Conservation (phyloP, 2,329 filamentous ascomycete species). For the Botrytis cinerea region DNA sequence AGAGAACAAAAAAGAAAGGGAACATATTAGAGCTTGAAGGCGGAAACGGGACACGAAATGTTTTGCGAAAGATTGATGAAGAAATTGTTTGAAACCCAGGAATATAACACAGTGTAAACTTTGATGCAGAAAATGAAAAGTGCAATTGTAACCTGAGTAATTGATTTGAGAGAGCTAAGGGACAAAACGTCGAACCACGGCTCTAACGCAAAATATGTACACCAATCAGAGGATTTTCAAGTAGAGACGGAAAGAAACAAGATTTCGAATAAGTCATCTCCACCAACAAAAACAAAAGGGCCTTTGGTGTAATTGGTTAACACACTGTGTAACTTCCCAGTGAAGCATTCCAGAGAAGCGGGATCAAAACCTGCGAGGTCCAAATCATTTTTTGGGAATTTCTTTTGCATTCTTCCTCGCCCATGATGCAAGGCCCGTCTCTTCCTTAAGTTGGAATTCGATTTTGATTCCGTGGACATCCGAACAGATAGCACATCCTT, state of each 20-base stretch:
- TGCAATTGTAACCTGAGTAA: background rate
- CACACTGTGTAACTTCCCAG: background rate
- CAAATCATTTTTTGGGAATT: background rate
- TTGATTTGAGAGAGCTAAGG: background rate
- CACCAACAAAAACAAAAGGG: conserved; percentile 5
- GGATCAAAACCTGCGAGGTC: background rate
- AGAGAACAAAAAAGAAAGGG: background rate
- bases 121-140: background rate
- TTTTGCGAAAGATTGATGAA: background rate
- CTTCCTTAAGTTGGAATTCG: background rate
- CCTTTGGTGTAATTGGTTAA: conserved; percentile 3
- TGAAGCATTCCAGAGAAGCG: background rate
- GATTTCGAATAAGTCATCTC: background rate
- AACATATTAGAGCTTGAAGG: background rate
- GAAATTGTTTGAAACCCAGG: background rate
- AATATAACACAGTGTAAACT: background rate
- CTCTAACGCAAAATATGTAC: background rate
- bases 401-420: background rate
- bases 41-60: background rate
- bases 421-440: background rate
- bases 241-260: background rate
- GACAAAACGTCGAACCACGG: background rate
- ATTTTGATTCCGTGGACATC: background rate
- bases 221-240: background rate
- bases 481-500: background rate